Conservation (phyloP, 2,329 filamentous ascomycete species). For the Aureobasidium sp. region DNA sequence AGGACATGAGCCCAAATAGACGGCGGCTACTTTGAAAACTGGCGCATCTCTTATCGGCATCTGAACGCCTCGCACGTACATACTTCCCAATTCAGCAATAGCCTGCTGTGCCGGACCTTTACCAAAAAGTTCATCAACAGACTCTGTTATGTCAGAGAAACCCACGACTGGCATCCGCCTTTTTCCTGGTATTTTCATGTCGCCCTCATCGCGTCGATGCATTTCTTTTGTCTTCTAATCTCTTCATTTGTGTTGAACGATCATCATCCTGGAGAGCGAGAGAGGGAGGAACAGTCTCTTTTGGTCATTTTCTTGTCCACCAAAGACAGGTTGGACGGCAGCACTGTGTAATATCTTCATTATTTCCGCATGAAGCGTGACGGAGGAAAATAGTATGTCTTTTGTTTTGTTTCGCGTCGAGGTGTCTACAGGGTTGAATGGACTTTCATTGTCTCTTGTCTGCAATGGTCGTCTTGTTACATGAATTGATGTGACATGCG, state of each 20-base stretch:
- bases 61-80: constrained; percentile 9
- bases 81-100: constrained; percentile 12
- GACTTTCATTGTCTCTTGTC: not conserved
- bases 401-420: not conserved
- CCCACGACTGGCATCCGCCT: not conserved
- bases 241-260: constrained; percentile 1
- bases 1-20: constrained; percentile 2
- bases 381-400: constrained; percentile 10
- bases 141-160: not conserved
- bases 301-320: not conserved
- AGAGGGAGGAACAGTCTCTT: constrained; percentile 10
- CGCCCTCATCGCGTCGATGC: not conserved
- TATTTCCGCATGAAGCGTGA: constrained; percentile 9
- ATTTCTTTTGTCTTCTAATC: constrained; percentile 11
- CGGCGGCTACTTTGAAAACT: constrained; percentile 1
- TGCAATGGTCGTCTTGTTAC: not conserved
- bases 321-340: constrained; percentile 2
- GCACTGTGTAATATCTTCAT: constrained; percentile 12
- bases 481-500: not conserved
- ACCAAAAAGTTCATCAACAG: not conserved
- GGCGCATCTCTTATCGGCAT: constrained; percentile 9
- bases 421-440: not conserved
- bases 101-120: not conserved
- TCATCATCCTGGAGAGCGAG: constrained; percentile 10
- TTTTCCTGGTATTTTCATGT: not conserved